Conservation (phyloP, 768 basidiomycete genomes). For the Termitomyces eurrhizus region DNA sequence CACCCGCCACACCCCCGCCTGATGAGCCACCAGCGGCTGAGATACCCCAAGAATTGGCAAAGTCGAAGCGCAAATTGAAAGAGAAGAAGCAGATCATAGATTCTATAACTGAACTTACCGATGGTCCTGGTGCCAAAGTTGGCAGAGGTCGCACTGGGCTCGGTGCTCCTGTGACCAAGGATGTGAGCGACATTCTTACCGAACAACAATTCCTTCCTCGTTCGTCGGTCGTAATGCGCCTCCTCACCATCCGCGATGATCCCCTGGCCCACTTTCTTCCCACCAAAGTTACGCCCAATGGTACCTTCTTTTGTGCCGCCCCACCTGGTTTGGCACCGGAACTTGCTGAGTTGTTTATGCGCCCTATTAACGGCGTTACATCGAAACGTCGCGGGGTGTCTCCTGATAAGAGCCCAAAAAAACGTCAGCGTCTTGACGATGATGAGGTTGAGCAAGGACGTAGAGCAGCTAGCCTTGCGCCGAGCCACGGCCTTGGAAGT, state of each 20-base stretch:
- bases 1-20: conserved; percentile 76
- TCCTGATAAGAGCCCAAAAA: conserved; percentile 57
- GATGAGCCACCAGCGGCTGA: conserved; percentile 43
- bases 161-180: conserved; percentile 49
- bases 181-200: conserved; percentile 68
- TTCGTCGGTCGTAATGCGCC: conserved; percentile 79
- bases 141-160: conserved; percentile 54
- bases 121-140: conserved; percentile 50
- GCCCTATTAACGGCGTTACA: conserved; percentile 51
- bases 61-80: conserved; percentile 49
- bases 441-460: conserved; percentile 72
- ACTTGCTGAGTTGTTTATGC: conserved; percentile 79
- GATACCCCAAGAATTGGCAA: conserved; percentile 34
- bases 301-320: conserved; percentile 76
- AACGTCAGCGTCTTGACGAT: conserved; percentile 52
- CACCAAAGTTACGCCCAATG: conserved; percentile 66
- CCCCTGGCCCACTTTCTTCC: conserved; percentile 85
- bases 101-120: conserved; percentile 78
- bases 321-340: conserved; percentile 84
- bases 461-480: conserved; percentile 61
- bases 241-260: conserved; percentile 82
- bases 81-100: conserved; percentile 91
- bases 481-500: conserved; percentile 54
- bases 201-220: conserved; percentile 84
- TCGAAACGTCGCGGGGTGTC: conserved; percentile 59